Evolutionary conservation across 192 early-diverging fungal genomes (phyloP).

Genomic region (Rhizophagus sp.): DNA sequence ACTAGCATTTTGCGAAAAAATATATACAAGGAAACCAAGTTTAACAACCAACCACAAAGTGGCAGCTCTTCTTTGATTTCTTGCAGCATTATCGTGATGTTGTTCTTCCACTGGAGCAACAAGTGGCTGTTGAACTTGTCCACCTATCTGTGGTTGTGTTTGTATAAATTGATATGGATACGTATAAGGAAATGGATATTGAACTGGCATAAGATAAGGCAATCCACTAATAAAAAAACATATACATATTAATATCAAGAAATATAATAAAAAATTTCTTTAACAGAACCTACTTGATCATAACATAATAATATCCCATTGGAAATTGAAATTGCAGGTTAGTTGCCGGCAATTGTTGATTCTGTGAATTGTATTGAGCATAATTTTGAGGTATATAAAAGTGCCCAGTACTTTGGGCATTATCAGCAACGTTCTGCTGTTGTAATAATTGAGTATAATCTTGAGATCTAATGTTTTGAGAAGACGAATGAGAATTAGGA

Average conservation of each 20-base stretch:
- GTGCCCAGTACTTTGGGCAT: neutral
- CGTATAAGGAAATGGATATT: constrained; percentile 32
- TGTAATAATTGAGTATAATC: neutral
- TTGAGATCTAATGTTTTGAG: neutral
- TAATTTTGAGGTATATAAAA: neutral
- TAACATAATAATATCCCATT: constrained; percentile 25
- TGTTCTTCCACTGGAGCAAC: constrained; percentile 7
- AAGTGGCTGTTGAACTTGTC: constrained; percentile 5
- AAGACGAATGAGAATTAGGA: neutral
- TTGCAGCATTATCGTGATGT: constrained; percentile 33
- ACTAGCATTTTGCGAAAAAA: constrained; percentile 64
- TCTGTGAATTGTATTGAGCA: neutral
- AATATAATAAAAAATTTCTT: neutral
- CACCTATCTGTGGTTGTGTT: constrained; percentile 16
- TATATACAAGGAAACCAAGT: constrained; percentile 57
- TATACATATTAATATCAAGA: neutral
- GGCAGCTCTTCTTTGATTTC: constrained; percentile 43
- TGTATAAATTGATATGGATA: constrained; percentile 10
- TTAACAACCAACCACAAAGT: constrained; percentile 64
- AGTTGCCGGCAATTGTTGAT: neutral
- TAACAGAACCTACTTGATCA: constrained; percentile 26
- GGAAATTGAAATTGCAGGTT: neutral
- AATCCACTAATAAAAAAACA: constrained; percentile 35
- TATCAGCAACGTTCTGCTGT: neutral
- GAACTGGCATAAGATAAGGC: constrained; percentile 43